These are phyloP conservation scores for Ceratobasidium sp. DNA, from an alignment of 1,284 basidiomycete species.

Conservation along the genomic window DNA sequence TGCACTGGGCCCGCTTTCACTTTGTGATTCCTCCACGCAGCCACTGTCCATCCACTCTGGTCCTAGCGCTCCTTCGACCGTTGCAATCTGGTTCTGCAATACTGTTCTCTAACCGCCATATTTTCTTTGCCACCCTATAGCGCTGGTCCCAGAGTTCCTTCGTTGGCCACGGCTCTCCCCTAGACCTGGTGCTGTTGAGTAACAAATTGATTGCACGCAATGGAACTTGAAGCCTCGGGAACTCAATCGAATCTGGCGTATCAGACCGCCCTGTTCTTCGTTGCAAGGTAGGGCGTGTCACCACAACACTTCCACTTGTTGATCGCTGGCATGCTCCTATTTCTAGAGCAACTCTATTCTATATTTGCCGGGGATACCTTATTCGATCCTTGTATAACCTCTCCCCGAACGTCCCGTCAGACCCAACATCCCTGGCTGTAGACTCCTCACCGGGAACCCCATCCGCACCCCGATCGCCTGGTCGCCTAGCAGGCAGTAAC, in stretches of 20 bases:
- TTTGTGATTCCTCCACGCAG: too few relatives aligned
- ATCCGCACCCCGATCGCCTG: background rate
- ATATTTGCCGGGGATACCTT: slow-evolving; percentile 38
- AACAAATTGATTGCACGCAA: background rate
- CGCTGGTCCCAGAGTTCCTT: background rate
- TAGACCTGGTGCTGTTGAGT: background rate
- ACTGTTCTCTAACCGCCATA: background rate
- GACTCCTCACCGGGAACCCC: slow-evolving; percentile 14
- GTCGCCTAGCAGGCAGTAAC: background rate
- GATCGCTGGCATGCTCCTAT: background rate
- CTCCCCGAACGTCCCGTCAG: slow-evolving; percentile 14
- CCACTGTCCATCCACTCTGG: too few relatives aligned
- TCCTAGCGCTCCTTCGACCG: too few relatives aligned
- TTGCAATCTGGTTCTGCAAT: too few relatives aligned
- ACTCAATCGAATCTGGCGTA: slow-evolving; percentile 2
- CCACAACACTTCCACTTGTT: background rate
- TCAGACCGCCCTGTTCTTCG: slow-evolving; percentile 20
- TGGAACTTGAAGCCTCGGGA: background rate
- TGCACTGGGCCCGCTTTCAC: too few relatives aligned
- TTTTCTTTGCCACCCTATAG: background rate
- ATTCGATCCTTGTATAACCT: slow-evolving; percentile 37
- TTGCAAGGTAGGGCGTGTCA: slow-evolving; percentile 16
- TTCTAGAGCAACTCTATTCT: slow-evolving; percentile 36
- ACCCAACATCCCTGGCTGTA: background rate
- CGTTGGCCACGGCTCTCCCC: background rate